phyloP scores from a whole-genome alignment of 257 asterid species.

The Solanum etuberosum region DNA sequence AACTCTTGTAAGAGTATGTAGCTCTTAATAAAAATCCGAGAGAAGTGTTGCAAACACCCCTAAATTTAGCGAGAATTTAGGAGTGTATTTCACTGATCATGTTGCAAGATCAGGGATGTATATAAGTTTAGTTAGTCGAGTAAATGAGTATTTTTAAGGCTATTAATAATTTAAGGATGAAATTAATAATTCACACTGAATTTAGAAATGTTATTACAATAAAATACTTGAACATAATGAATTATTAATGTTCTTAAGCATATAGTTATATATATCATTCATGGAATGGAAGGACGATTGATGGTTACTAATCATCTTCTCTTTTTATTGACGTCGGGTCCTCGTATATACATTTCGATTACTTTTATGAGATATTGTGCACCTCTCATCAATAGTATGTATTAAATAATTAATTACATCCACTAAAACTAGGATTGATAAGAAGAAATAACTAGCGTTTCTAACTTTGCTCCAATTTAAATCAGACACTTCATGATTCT shows the following conservation, averaged over 20 bases:
- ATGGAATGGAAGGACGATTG: not conserved
- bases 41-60: not conserved
- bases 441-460: not conserved
- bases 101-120: fast-evolving
- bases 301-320: not conserved
- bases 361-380: not conserved
- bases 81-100: not conserved
- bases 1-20: not conserved
- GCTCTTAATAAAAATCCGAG: not conserved
- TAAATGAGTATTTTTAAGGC: too few species aligned
- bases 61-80: too few species aligned
- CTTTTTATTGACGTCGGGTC: too few species aligned
- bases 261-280: not conserved
- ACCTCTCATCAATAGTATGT: not conserved
- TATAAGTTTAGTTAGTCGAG: too few species aligned
- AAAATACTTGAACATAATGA: not conserved
- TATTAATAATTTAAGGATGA: too few species aligned
- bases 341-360: not conserved
- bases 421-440: not conserved
- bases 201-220: not conserved
- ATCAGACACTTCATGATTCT: not conserved
- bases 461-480: not conserved
- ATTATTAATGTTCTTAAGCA: not conserved
- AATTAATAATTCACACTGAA: too few species aligned
- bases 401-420: not conserved